A percentile compares a stretch with the other conserved stretches of the same genome.
Evolutionary conservation across 2,329 filamentous ascomycete species (phyloP).

Genomic region (Atkinsonella texensis): DNA sequence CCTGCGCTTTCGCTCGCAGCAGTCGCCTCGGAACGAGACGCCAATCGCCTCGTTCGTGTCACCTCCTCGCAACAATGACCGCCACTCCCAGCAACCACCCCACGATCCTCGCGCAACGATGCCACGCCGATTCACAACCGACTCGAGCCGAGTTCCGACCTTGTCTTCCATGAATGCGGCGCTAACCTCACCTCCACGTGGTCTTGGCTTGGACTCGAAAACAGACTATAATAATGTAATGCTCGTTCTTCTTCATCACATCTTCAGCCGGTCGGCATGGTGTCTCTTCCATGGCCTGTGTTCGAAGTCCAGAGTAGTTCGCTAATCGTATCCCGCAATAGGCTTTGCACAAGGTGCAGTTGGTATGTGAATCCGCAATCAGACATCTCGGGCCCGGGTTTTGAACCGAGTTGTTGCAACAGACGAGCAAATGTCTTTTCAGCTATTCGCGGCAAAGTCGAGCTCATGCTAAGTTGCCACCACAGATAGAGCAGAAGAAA

Average conservation of each 20-base stretch:
- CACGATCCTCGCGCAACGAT: constrained; percentile 66
- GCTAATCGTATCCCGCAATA: constrained; percentile 17
- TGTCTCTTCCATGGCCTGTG: background rate
- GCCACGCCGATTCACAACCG: constrained; percentile 88
- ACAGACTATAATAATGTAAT: constrained; percentile 37
- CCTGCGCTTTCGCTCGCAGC: constrained; percentile 64
- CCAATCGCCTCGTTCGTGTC: constrained; percentile 64
- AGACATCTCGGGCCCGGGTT: background rate
- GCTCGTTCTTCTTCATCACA: constrained; percentile 5
- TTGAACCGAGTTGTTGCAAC: background rate
- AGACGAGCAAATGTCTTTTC: background rate
- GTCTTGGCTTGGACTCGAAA: constrained; percentile 25
- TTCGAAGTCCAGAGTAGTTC: background rate
- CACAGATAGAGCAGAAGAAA: constrained; percentile 84
- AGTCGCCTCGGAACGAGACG: constrained; percentile 65
- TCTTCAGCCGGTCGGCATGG: background rate
- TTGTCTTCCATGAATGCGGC: constrained; percentile 37
- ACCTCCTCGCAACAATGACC: constrained; percentile 57
- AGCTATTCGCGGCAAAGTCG: background rate
- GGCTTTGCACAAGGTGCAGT: constrained; percentile 62
- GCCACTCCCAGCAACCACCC: constrained; percentile 38
- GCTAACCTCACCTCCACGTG: constrained; percentile 39
- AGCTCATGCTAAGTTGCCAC: background rate
- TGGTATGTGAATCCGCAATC: constrained; percentile 44
- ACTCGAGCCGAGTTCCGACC: constrained; percentile 72